A percentile compares a stretch with the other conserved stretches of the same genome.
Evolutionary conservation across 345 rosid species (phyloP).

Genomic region (Arabidopsis suecica): DNA sequence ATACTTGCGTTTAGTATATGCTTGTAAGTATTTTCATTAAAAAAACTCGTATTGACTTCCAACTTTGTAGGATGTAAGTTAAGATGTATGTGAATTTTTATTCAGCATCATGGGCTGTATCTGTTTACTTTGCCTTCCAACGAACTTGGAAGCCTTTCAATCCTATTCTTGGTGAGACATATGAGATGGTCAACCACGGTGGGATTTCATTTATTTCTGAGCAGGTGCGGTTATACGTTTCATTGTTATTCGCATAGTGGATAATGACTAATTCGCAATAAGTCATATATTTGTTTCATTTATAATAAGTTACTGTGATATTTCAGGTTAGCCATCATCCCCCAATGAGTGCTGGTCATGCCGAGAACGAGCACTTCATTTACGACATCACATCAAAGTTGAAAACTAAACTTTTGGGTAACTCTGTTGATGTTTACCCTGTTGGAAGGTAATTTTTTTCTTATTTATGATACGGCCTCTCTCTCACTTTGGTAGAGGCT

Average conservation of each 20-base stretch:
- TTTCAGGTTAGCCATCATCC: constrained; percentile 95
- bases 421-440: constrained; percentile 74
- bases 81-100: constrained; percentile 21
- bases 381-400: constrained; percentile 85
- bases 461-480: constrained; percentile 9
- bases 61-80: not conserved
- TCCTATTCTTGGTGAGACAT: constrained; percentile 98
- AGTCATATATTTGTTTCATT: not conserved
- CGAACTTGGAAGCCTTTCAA: constrained; percentile 97
- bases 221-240: constrained; percentile 60
- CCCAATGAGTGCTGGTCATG: constrained; percentile 95
- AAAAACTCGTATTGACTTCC: constrained; percentile 24
- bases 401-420: constrained; percentile 84
- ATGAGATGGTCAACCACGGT: constrained; percentile 81
- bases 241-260: not conserved
- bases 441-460: constrained; percentile 62
- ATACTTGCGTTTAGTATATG: constrained; percentile 82
- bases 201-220: constrained; percentile 80
- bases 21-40: constrained; percentile 52
- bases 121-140: constrained; percentile 83
- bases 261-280: not conserved
- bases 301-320: not conserved
- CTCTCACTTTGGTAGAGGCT: not conserved
- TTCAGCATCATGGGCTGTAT: constrained; percentile 87
- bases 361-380: constrained; percentile 84